Conservation (phyloP, 164 flowering plant genomes). For the Cinnamomum micranthum region DNA sequence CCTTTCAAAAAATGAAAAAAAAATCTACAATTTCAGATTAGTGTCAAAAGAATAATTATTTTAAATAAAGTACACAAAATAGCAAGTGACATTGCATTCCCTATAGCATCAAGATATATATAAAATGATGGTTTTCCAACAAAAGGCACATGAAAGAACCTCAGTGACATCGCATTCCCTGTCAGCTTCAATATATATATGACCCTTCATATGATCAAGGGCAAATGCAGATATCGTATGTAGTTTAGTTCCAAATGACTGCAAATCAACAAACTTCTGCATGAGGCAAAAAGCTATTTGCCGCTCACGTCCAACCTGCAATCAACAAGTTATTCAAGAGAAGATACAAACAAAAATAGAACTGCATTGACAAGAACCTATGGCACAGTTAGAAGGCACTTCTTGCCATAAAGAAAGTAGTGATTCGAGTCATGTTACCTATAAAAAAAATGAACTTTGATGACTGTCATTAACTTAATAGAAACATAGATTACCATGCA, state of each 20-base stretch:
- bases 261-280: conserved; percentile 78
- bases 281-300: conserved; percentile 76
- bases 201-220: conserved; percentile 74
- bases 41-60: background rate
- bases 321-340: background rate
- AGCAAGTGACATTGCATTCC: background rate
- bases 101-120: background rate
- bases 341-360: background rate
- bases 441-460: conserved; percentile 1
- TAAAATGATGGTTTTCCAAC: background rate
- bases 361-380: background rate
- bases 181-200: conserved; percentile 77
- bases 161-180: conserved; percentile 62
- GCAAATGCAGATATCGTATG: conserved; percentile 75
- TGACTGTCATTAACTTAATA: background rate
- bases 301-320: conserved; percentile 87
- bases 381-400: too few species aligned
- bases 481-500: conserved; percentile 48
- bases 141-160: conserved; percentile 35
- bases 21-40: background rate
- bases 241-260: conserved; percentile 51
- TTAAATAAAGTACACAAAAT: background rate
- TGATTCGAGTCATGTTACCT: too few species aligned
- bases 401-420: background rate
- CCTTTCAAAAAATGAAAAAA: conserved; percentile 36